Evolutionary conservation across 2,329 filamentous ascomycete species (phyloP).

Genomic region (Paraphoma chrysanthemicola): DNA sequence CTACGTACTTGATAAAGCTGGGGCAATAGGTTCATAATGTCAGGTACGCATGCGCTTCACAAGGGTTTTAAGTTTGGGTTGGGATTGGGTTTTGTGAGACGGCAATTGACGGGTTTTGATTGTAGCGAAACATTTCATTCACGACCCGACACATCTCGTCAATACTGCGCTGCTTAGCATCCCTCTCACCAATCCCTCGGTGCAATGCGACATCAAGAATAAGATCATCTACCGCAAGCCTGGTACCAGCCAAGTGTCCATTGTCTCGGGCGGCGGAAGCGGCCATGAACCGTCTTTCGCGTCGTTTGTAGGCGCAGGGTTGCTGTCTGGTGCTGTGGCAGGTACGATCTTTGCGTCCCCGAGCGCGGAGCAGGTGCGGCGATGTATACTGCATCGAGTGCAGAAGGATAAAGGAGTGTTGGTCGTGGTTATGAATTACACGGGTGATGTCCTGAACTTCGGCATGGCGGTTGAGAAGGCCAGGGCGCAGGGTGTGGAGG

Average conservation of each 20-base stretch:
- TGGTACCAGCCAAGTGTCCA: conserved; percentile 67
- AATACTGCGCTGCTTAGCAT: conserved; percentile 76
- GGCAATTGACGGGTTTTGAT: too few relatives aligned
- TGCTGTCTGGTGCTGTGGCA: conserved; percentile 82
- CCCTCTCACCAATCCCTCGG: conserved; percentile 82
- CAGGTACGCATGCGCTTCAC: too few relatives aligned
- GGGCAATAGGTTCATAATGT: too few relatives aligned
- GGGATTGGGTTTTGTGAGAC: too few relatives aligned
- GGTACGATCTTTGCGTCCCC: conserved; percentile 88
- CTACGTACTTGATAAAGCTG: too few relatives aligned
- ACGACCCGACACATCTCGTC: conserved; percentile 81
- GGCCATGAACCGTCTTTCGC: conserved; percentile 91
- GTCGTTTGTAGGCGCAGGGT: conserved; percentile 81
- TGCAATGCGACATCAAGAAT: conserved; percentile 78
- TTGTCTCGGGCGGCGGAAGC: conserved; percentile 87
- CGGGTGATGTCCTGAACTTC: conserved; percentile 79
- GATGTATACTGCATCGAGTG: conserved; percentile 76
- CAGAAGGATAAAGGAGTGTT: conserved; percentile 76
- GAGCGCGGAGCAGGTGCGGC: conserved; percentile 80
- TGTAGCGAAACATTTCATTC: conserved; percentile 81
- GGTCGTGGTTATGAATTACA: conserved; percentile 96
- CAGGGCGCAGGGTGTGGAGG: conserved; percentile 75
- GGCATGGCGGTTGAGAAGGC: conserved; percentile 94
- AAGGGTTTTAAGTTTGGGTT: too few relatives aligned
- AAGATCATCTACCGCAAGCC: conserved; percentile 65